Percentiles rank a stretch among this genome's conserved stretches.
These are phyloP conservation scores for Guyanaporus albipodus DNA, from an alignment of 768 basidiomycete species.

Conservation along the genomic window DNA sequence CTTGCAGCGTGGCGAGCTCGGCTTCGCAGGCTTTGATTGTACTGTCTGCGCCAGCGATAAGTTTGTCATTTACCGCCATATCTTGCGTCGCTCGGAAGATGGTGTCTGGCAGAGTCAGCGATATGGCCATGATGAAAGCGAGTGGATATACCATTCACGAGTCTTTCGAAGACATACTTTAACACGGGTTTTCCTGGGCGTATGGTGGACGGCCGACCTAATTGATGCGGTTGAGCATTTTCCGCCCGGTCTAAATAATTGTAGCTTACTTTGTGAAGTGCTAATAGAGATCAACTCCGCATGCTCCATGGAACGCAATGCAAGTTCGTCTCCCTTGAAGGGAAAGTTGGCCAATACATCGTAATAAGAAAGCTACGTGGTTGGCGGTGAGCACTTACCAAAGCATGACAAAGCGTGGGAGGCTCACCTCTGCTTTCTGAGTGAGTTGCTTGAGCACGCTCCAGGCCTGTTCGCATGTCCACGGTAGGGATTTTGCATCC, in stretches of 20 bases:
- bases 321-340: constrained; percentile 86
- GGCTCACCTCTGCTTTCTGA: constrained; percentile 54
- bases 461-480: constrained; percentile 91
- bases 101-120: constrained; percentile 45
- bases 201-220: constrained; percentile 81
- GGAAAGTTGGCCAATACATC: constrained; percentile 78
- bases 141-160: constrained; percentile 61
- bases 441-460: constrained; percentile 70
- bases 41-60: constrained; percentile 53
- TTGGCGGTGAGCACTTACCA: constrained; percentile 5
- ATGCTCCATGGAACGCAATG: constrained; percentile 82
- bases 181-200: constrained; percentile 90
- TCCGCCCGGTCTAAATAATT: background rate
- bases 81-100: constrained; percentile 81
- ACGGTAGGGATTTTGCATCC: constrained; percentile 77
- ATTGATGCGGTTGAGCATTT: background rate
- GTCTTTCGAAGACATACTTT: constrained; percentile 75
- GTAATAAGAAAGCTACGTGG: constrained; percentile 68
- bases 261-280: constrained; percentile 60
- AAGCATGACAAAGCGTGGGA: constrained; percentile 21
- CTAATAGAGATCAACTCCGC: constrained; percentile 81
- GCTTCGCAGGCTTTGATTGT: constrained; percentile 70
- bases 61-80: constrained; percentile 71
- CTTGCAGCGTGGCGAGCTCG: constrained; percentile 66
- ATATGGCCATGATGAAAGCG: background rate